phyloP scores from a whole-genome alignment of 305 asterid genomes.

The Fraxinus velutina region DNA sequence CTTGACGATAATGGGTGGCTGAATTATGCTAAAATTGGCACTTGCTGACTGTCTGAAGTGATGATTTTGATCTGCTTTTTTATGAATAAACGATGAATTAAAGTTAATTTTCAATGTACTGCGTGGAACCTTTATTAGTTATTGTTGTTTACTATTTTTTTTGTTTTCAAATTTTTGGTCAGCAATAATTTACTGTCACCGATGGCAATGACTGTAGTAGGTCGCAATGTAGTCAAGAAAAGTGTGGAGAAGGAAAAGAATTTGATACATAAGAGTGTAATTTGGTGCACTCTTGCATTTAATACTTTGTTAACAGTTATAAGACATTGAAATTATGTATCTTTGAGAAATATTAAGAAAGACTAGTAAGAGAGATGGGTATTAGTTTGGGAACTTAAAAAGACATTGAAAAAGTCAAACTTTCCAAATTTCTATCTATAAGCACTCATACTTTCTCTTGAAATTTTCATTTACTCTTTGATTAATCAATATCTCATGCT shows the following conservation, averaged over 20 bases:
- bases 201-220: not conserved
- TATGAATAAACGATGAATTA: not conserved
- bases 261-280: not conserved
- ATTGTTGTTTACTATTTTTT: not conserved
- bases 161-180: not conserved
- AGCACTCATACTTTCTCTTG: not conserved
- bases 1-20: constrained; percentile 19
- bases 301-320: not conserved
- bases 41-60: constrained; percentile 6
- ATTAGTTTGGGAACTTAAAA: not conserved
- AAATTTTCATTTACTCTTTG: not conserved
- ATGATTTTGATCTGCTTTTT: constrained; percentile 18
- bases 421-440: not conserved
- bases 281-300: not conserved
- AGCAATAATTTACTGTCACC: not conserved
- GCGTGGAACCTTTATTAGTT: not conserved
- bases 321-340: not conserved
- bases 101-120: constrained; percentile 1
- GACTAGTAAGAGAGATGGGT: not conserved
- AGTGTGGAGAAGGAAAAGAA: constrained; percentile 5
- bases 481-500: not conserved
- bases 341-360: not conserved
- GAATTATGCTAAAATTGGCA: constrained; percentile 13
- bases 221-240: not conserved
- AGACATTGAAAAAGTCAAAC: not conserved